Evolutionary conservation across 768 basidiomycete genomes (phyloP), one percentile per base, ranked within the genome.

Genomic region (Auriscalpium vulgare): DNA sequence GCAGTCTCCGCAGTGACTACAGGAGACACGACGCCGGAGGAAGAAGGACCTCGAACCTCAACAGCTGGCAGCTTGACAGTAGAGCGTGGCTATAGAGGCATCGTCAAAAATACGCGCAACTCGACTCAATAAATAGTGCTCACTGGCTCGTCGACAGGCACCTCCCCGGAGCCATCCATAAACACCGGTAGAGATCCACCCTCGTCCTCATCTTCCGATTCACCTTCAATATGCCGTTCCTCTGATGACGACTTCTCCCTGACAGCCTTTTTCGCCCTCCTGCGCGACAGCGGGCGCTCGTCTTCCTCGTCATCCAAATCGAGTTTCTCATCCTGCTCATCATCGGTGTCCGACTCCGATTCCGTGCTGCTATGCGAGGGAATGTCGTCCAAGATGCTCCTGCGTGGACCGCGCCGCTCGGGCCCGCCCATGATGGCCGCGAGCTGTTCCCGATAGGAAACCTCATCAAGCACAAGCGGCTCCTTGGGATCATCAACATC

Each of bases 291-390:
- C 36, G 48, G 56, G 14, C 34, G 19, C 16, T 38, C 53, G 38
- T 62, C 61, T 34, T 62, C 61, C 43, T 62, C 61, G 21, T 62
- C 59, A 8, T 60, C 61, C 19, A 60, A 50, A 16, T 47, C 17
- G 10, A 60, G 58, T 34, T 45, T 43, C 19, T 37, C 29, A 37
- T 34, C 34, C n/a, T 29, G 17, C 2, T 62, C 61, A 34, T 35
- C 16, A 29, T 29, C 29, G 29, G 29, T 29, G 29, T 29, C 29
- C 29, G 29, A 29, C 16, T 47, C 57, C 23, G 55, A 47, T 47
- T 60, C 54, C 34, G 37, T 45, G 36, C 21, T 51, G 3, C 55
- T 43, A 35, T 57, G 54, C 14, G 56, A 60, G 34, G 59, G 61
- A 19, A 62, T 53, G 19, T 62, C 61, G 9, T 62, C 59, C 37